A percentile compares a stretch with the other conserved stretches of the same genome.
Conservation (phyloP, 169 alveolate species). For the Besnoitia besnoiti region DNA sequence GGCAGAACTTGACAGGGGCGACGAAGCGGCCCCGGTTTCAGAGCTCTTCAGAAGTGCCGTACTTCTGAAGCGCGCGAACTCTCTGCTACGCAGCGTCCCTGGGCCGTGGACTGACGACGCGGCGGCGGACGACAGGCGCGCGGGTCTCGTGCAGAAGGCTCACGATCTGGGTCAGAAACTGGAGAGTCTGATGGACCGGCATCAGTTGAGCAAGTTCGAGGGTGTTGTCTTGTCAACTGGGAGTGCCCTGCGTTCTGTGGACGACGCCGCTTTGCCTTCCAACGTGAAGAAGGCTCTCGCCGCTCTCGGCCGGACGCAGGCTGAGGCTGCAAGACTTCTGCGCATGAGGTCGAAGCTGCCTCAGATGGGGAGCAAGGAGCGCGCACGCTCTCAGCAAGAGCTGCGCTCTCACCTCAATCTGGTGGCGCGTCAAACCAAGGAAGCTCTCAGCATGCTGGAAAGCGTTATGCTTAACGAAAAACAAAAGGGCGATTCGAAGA, state of each 20-base stretch:
- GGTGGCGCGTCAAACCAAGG: not conserved
- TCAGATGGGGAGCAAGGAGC: not conserved
- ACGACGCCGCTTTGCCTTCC: not conserved
- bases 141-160: not conserved
- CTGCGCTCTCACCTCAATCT: not conserved
- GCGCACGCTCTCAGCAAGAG: not conserved
- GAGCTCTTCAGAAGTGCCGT: not conserved
- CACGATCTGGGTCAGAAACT: not conserved
- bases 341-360: not conserved
- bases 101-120: not conserved
- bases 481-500: not conserved
- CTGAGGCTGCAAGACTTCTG: not conserved
- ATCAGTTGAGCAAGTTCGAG: not conserved
- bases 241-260: not conserved
- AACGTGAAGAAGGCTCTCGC: not conserved
- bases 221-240: not conserved
- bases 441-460: conserved; percentile 3
- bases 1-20: not conserved
- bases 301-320: not conserved
- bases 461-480: not conserved
- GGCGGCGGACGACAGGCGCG: not conserved
- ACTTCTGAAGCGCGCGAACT: not conserved
- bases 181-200: not conserved
- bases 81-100: not conserved
- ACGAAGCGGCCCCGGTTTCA: not conserved